Conservation (phyloP, 352 stramenopile genomes). For the Globisporangium irregulare region DNA sequence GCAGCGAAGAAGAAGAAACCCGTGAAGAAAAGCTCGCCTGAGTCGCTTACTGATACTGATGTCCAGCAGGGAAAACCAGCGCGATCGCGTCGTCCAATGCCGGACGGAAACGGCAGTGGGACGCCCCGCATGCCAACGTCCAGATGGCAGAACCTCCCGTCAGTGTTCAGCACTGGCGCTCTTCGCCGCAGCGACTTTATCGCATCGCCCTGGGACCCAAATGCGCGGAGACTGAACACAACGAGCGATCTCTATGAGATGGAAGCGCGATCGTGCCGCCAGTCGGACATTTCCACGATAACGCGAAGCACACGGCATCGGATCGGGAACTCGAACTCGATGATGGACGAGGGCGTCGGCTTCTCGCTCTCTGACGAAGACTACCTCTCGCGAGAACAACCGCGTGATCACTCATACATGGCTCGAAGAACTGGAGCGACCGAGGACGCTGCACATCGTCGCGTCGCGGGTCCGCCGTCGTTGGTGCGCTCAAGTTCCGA, state of each 20-base stretch:
- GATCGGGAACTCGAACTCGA: constrained; percentile 19
- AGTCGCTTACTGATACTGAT: constrained; percentile 3
- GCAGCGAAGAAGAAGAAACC: constrained; percentile 11
- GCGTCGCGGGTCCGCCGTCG: constrained; percentile 1
- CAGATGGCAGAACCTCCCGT: constrained; percentile 31
- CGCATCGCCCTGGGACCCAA: constrained; percentile 38
- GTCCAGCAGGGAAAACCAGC: constrained; percentile 12
- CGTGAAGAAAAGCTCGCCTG: background rate
- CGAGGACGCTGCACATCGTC: constrained; percentile 12
- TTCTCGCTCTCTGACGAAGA: constrained; percentile 69
- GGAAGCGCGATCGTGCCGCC: constrained; percentile 28
- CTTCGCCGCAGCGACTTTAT: constrained; percentile 39
- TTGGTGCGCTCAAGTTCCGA: constrained; percentile 23
- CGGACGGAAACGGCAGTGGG: constrained; percentile 20
- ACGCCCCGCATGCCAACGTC: constrained; percentile 24
- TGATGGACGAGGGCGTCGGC: constrained; percentile 35
- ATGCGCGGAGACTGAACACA: constrained; percentile 7
- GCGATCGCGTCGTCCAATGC: constrained; percentile 6
- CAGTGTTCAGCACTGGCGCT: constrained; percentile 21
- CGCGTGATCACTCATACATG: constrained; percentile 26
- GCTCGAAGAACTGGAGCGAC: constrained; percentile 5
- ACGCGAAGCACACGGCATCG: constrained; percentile 37
- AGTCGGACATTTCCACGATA: constrained; percentile 20
- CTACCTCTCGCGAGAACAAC: constrained; percentile 59
- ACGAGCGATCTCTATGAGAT: constrained; percentile 22